Evolutionary conservation across 2,329 filamentous ascomycete genomes (phyloP), one percentile per base, ranked within the genome.

Genomic region (Cordyceps fumosorosea): DNA sequence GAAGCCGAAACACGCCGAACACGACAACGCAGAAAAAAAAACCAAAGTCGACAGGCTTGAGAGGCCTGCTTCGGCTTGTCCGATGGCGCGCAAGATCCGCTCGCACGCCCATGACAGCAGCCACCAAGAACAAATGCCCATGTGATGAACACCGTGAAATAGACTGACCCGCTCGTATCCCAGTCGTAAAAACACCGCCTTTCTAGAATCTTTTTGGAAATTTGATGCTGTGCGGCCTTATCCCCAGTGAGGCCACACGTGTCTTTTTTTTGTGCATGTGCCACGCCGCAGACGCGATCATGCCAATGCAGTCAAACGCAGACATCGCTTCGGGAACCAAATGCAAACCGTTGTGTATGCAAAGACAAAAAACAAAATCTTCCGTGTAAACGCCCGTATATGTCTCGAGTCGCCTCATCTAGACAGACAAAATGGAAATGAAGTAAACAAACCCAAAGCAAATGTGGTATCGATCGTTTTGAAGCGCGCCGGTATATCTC

Each of bases 161-260:
- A 54, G 62, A 65, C 63, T 22, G 62, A 60, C 62, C 59, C 61
- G 57, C n/a, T 59, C 37, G 40, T 60, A 66, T 66, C 66, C 69
- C 72, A 66, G 67, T 71, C 70, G 65, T 68, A 68, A 68, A 72
- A 70, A 68, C 65, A 66, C 67, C 67, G 71, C 70, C 63, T 62
- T 64, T 80, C 80, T 82, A 83, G 81, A 80, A 79, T 65, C 70
- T 76, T 80, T 78, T 76, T 74, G 76, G 77, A 69, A 71, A 71
- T 72, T 72, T 75, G 73, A 74, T 75, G 72, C 76, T 79, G 76
- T 79, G 81, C 69, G 81, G 72, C 78, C 79, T 75, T 81, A 68
- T 69, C 68, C 69, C 65, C 64, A 63, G 70, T 67, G 68, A 69
- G 51, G 63, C 51, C 20, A 22, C 42, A 48, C 53, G 47, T 53